phyloP scores from a whole-genome alignment of 441 rosid genomes.

The Adansonia gregorii region DNA sequence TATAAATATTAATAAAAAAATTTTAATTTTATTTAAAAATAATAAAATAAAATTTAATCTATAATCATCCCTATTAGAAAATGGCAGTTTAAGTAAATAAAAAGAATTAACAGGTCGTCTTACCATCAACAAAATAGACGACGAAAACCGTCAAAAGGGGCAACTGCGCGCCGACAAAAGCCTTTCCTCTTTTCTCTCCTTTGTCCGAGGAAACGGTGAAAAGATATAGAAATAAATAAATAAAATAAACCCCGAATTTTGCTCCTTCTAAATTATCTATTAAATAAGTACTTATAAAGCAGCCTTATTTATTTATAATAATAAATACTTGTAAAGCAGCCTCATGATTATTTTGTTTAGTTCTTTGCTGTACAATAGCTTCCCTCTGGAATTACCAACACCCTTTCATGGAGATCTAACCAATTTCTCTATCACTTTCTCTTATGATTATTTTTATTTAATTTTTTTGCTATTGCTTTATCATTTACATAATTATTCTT shows the following conservation, averaged over 20 bases:
- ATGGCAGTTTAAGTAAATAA: too few species aligned
- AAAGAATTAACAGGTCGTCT: too few species aligned
- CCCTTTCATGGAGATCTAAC: conserved; percentile 29
- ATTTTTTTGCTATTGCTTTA: neutral
- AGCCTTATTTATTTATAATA: neutral
- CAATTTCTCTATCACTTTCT: neutral
- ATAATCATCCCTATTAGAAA: too few species aligned
- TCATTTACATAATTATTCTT: conserved; percentile 3
- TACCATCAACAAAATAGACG: too few species aligned
- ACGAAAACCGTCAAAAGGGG: neutral
- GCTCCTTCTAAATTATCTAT: neutral
- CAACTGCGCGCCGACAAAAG: neutral
- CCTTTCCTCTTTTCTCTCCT: conserved; percentile 2
- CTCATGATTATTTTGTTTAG: conserved; percentile 16
- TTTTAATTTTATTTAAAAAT: too few species aligned
- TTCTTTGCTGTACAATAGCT: conserved; percentile 45
- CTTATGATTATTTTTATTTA: neutral
- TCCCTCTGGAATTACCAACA: conserved; percentile 19
- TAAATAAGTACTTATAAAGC: neutral
- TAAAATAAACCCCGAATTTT: neutral
- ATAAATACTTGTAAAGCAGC: neutral
- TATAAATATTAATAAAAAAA: too few species aligned
- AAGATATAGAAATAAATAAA: neutral
- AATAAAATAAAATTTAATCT: too few species aligned
- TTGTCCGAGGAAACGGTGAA: neutral